Evolutionary conservation across 179 eudicot genomes (phyloP), one percentile per base, ranked within the genome.

Genomic region (Dionaea muscipula): DNA sequence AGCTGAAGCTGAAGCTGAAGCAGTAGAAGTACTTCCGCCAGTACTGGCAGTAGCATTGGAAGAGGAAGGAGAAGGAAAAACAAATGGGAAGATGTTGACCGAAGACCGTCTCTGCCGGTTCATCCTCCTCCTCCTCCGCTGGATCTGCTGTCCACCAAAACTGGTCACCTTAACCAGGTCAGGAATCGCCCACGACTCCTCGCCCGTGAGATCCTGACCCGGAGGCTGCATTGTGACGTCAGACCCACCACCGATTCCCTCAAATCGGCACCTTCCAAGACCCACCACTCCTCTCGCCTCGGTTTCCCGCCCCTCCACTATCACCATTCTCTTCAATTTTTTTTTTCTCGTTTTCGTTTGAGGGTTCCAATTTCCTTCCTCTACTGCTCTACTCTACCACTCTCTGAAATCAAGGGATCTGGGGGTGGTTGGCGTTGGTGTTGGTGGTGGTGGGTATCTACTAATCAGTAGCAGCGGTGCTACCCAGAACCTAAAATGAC

Each of bases 51-150:
- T n/a, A n/a, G n/a, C n/a, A n/a, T n/a, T n/a, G 20, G 22, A 8
- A 18, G 66, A 31, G 19, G 71, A 15, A 21, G 58, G 47, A 16
- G 57, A 38, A 15, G 47, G 44, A 5, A 31, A 57, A 25, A 7
- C 64, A 39, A 55, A 67, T 62, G n/a, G 72, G 65, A 12, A 31
- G 33, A 57, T 51, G 40, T 47, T 62, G 53, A 66, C 59, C 23
- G 73, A 62, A 22, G 82, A 57, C 23, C 79, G 57, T 46, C 83
- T 68, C 26, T 62, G 69, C 51, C 91, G 57, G 0, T 73, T 56
- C 78, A 68, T 71, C 63, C 90, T 76, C 58, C 70, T 78, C 71
- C 73, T 74, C 73, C 78, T 75, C 58, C n/a, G n/a, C n/a, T 51
- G 67, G 24, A 76, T 70, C 48, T 71, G 67, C 52, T 70, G 64